These are phyloP conservation scores for Heliamphora exappendiculata DNA, from an alignment of 148 eudicot species.

Conservation along the genomic window DNA sequence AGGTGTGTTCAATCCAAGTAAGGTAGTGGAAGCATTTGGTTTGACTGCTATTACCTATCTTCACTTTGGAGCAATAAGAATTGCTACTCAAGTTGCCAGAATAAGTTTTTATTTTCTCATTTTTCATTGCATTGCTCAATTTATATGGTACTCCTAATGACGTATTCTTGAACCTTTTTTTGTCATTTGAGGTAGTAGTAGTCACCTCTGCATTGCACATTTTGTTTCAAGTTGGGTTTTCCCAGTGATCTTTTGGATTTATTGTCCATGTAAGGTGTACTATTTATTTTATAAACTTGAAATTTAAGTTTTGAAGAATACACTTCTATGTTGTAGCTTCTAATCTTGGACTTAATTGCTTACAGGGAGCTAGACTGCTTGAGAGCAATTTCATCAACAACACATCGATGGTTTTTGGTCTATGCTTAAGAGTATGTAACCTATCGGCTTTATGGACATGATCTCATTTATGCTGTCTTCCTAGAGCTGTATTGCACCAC, in stretches of 20 bases:
- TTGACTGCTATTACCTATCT: neutral
- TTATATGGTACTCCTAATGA: neutral
- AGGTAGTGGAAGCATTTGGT: neutral
- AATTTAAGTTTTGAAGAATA: neutral
- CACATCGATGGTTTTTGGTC: slow-evolving; percentile 90
- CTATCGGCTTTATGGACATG: neutral
- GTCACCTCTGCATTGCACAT: neutral
- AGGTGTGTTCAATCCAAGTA: neutral
- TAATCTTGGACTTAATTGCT: slow-evolving; percentile 12
- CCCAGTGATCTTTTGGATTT: neutral
- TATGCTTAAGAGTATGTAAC: slow-evolving; percentile 76
- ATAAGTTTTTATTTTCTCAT: neutral
- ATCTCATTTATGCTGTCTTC: neutral
- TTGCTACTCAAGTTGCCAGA: neutral
- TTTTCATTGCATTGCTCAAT: neutral
- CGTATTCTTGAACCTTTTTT: neutral
- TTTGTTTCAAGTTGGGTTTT: neutral
- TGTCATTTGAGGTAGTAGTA: neutral
- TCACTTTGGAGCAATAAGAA: too few species aligned
- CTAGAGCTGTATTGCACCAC: neutral
- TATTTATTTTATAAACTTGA: neutral
- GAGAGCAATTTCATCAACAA: slow-evolving; percentile 95
- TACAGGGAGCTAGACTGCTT: slow-evolving; percentile 76
- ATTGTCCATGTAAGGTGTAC: neutral
- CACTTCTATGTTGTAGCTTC: neutral